These are phyloP conservation scores for Camillea tinctor DNA, from an alignment of 2,329 filamentous ascomycete species.

Conservation along the genomic window DNA sequence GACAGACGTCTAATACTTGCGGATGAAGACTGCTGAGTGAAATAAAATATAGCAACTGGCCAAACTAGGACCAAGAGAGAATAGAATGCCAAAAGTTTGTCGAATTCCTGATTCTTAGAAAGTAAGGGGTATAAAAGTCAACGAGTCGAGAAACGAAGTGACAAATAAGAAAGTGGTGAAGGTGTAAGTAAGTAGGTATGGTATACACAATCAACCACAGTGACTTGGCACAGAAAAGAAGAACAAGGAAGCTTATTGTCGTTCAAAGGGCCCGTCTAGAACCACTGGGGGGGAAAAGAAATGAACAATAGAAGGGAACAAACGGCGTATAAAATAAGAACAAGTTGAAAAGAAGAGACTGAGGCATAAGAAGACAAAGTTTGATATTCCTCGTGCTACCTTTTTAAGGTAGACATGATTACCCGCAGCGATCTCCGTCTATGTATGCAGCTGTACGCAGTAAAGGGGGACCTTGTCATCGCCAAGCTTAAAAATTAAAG, in stretches of 20 bases:
- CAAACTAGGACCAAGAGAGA: background rate
- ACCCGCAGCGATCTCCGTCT: background rate
- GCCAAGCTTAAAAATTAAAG: background rate
- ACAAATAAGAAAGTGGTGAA: background rate
- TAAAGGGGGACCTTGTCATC: background rate
- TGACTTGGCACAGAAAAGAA: background rate
- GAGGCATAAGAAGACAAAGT: background rate
- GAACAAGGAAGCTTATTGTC: background rate
- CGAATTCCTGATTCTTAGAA: background rate
- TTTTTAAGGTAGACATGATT: background rate
- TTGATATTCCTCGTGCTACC: background rate
- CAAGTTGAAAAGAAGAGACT: slow-evolving; percentile 10
- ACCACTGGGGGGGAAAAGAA: slow-evolving; percentile 5
- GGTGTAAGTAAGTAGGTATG: background rate
- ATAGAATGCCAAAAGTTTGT: background rate
- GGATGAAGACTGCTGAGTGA: background rate
- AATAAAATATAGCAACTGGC: background rate
- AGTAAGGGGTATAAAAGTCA: background rate
- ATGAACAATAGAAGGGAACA: slow-evolving; percentile 12
- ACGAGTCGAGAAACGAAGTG: background rate
- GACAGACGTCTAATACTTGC: no score
- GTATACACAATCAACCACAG: background rate
- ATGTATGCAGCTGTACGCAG: background rate
- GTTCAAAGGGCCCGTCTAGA: background rate
- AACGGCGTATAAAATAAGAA: slow-evolving; percentile 1